phyloP scores from a whole-genome alignment of 305 asterid genomes.

The Solanum aculeatissimum region DNA sequence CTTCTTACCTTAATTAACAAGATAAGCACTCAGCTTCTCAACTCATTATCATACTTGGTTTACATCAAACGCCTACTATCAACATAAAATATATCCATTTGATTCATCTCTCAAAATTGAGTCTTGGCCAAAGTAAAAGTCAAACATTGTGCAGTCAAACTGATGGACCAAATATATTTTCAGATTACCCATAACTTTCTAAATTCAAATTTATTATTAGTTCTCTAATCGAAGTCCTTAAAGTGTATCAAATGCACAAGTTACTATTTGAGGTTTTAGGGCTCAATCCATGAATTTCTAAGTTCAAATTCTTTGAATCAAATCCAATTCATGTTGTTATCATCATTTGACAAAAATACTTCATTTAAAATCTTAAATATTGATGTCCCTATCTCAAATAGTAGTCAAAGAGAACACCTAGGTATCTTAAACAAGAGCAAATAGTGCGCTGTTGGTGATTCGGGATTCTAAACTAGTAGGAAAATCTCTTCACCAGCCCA shows the following conservation, averaged over 20 bases:
- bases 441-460: background rate
- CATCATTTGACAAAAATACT: background rate
- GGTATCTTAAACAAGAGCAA: background rate
- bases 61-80: background rate
- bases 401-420: background rate
- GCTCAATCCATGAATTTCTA: background rate
- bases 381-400: background rate
- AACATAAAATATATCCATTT: background rate
- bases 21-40: background rate
- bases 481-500: background rate
- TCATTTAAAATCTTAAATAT: background rate
- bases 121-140: background rate
- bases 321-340: background rate
- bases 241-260: background rate
- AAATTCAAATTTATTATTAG: background rate
- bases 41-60: background rate
- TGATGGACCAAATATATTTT: background rate
- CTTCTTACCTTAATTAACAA: background rate
- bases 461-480: background rate
- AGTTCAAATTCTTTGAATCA: background rate
- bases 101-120: background rate
- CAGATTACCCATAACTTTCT: background rate
- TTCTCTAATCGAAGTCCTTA: background rate
- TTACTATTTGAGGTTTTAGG: background rate
- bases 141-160: background rate